Conservation (phyloP, 352 stramenopile species). For the Phytophthora cryptogea region DNA sequence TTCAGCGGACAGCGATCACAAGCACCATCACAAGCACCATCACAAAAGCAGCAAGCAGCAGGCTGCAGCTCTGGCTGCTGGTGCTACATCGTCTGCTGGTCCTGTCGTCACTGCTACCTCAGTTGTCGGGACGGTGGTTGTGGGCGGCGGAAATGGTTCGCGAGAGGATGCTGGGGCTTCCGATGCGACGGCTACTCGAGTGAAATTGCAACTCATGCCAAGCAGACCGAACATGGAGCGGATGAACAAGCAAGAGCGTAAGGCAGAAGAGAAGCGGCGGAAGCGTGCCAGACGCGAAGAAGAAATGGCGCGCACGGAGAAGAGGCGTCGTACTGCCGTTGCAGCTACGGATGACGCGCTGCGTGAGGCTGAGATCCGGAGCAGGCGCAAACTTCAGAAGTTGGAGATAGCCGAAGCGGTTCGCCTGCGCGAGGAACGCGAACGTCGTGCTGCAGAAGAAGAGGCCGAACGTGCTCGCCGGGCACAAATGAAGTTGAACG, state of each 20-base stretch:
- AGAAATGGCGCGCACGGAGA: constrained; percentile 77
- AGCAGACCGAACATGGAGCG: constrained; percentile 67
- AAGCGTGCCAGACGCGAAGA: constrained; percentile 77
- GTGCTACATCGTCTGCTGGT: constrained; percentile 3
- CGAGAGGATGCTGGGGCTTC: constrained; percentile 27
- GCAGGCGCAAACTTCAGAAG: constrained; percentile 67
- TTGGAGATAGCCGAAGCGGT: constrained; percentile 71
- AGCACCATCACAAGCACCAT: constrained; percentile 36
- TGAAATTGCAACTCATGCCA: constrained; percentile 68
- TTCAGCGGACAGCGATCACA: constrained; percentile 17
- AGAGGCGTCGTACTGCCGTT: constrained; percentile 73
- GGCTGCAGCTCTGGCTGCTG: constrained; percentile 5
- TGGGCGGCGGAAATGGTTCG: constrained; percentile 31
- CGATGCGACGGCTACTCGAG: constrained; percentile 50
- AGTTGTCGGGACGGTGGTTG: constrained; percentile 40
- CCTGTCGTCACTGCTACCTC: constrained; percentile 27
- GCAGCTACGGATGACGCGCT: constrained; percentile 82
- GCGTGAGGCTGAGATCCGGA: constrained; percentile 77
- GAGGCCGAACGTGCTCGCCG: constrained; percentile 45
- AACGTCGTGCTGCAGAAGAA: constrained; percentile 57
- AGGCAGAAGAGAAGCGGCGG: constrained; percentile 82
- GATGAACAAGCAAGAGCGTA: constrained; percentile 87
- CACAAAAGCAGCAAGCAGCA: constrained; percentile 32
- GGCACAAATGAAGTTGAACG: constrained; percentile 71
- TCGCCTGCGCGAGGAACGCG: constrained; percentile 60